Conservation (phyloP, 2,329 filamentous ascomycete genomes). For the Clonostachys rosea region DNA sequence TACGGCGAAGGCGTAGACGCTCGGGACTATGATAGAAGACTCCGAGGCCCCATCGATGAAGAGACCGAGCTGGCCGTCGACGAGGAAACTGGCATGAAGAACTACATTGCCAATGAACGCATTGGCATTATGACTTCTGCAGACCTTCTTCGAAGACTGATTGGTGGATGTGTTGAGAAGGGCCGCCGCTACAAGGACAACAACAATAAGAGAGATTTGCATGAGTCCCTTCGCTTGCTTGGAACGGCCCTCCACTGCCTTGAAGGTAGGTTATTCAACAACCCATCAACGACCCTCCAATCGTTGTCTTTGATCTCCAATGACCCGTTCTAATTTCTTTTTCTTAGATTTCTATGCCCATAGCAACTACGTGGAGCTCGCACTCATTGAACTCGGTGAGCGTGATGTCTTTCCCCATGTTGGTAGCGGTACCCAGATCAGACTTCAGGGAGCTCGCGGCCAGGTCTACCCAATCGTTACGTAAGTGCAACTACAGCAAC, state of each 20-base stretch:
- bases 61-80: slow-evolving; percentile 74
- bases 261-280: slow-evolving; percentile 48
- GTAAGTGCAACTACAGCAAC: background rate
- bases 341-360: slow-evolving; percentile 75
- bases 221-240: slow-evolving; percentile 81
- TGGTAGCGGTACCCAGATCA: slow-evolving; percentile 66
- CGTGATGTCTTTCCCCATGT: slow-evolving; percentile 81
- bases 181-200: slow-evolving; percentile 63
- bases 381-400: slow-evolving; percentile 82
- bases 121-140: slow-evolving; percentile 78
- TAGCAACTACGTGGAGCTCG: slow-evolving; percentile 88
- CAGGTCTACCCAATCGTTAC: slow-evolving; percentile 80
- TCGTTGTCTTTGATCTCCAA: no score
- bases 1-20: slow-evolving; percentile 89
- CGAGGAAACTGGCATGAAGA: slow-evolving; percentile 74
- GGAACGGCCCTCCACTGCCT: slow-evolving; percentile 88
- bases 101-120: slow-evolving; percentile 87
- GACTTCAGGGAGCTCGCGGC: slow-evolving; percentile 60
- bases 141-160: slow-evolving; percentile 68
- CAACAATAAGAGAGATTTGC: slow-evolving; percentile 64
- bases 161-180: slow-evolving; percentile 71
- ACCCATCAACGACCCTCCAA: no score
- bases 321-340: background rate
- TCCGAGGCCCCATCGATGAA: slow-evolving; percentile 81
- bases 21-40: slow-evolving; percentile 71